Percentiles rank a stretch among this genome's conserved stretches.
These are phyloP conservation scores for Hymenoscyphus albidus DNA, from an alignment of 2,329 filamentous ascomycete genomes.

Conservation along the genomic window DNA sequence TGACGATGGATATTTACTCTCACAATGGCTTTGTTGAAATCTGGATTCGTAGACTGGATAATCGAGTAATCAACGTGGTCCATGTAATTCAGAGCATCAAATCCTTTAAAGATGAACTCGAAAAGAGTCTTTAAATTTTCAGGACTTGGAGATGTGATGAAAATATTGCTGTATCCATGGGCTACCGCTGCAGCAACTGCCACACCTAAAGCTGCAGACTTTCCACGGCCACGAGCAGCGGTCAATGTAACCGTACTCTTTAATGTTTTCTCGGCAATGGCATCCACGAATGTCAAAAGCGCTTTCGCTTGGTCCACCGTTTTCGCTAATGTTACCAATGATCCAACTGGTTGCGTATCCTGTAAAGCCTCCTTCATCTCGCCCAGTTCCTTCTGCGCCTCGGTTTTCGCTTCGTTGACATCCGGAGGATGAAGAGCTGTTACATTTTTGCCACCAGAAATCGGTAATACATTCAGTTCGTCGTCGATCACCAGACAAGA, in stretches of 20 bases:
- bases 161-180: slow-evolving; percentile 98
- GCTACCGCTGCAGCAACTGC: slow-evolving; percentile 91
- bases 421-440: slow-evolving; percentile 75
- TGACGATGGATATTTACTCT: slow-evolving; percentile 92
- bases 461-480: slow-evolving; percentile 93
- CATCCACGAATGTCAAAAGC: slow-evolving; percentile 92
- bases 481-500: slow-evolving; percentile 95
- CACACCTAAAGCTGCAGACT: slow-evolving; percentile 92
- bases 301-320: slow-evolving; percentile 97
- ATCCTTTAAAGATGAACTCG: slow-evolving; percentile 97
- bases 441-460: slow-evolving; percentile 90
- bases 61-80: slow-evolving; percentile 98
- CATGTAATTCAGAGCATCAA: slow-evolving; percentile 88
- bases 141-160: slow-evolving; percentile 95
- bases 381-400: slow-evolving; percentile 71
- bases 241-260: slow-evolving; percentile 91
- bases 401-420: slow-evolving; percentile 67
- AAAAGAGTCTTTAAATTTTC: slow-evolving; percentile 99
- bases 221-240: slow-evolving; percentile 89
- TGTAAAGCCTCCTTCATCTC: slow-evolving; percentile 82
- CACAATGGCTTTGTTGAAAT: slow-evolving; percentile 98
- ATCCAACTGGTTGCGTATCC: slow-evolving; percentile 82
- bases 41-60: slow-evolving; percentile 94
- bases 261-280: slow-evolving; percentile 92
- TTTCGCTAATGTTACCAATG: slow-evolving; percentile 77